Evolutionary conservation across 345 rosid genomes (phyloP).

Genomic region (Chamaenerion angustifolium): DNA sequence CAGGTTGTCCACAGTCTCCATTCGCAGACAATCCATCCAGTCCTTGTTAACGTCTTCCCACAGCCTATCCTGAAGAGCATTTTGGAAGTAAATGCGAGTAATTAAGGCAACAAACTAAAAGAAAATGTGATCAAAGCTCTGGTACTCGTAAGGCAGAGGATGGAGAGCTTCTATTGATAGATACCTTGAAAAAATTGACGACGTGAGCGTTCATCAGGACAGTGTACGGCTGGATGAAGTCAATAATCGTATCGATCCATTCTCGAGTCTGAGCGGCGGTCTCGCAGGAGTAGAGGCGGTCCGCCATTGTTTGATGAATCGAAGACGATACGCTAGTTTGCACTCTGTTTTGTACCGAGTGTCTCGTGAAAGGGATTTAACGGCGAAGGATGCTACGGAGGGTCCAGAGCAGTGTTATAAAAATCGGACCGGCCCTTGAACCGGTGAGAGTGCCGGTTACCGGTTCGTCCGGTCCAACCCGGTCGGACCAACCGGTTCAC

Average conservation of each 20-base stretch:
- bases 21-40: slow-evolving; percentile 62
- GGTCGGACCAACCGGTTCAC: no score
- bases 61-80: slow-evolving; percentile 30
- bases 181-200: slow-evolving; percentile 70
- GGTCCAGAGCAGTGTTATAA: no score
- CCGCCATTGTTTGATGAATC: background rate
- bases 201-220: slow-evolving; percentile 50
- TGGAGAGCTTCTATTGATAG: background rate
- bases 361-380: no score
- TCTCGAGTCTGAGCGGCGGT: slow-evolving; percentile 47
- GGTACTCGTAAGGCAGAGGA: no score
- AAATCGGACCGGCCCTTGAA: no score
- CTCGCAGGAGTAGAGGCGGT: slow-evolving; percentile 38
- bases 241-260: slow-evolving; percentile 58
- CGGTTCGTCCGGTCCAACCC: no score
- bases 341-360: no score
- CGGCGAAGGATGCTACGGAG: no score
- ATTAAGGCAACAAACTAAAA: background rate
- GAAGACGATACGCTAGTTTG: no score
- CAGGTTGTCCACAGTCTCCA: slow-evolving; percentile 46
- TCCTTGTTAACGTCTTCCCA: slow-evolving; percentile 70
- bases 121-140: no score
- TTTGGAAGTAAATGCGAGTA: background rate
- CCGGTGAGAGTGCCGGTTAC: no score
- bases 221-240: slow-evolving; percentile 41